Evolutionary conservation across 176 grass and related monocot species (phyloP).

Genomic region (Phoenix dactylifera): DNA sequence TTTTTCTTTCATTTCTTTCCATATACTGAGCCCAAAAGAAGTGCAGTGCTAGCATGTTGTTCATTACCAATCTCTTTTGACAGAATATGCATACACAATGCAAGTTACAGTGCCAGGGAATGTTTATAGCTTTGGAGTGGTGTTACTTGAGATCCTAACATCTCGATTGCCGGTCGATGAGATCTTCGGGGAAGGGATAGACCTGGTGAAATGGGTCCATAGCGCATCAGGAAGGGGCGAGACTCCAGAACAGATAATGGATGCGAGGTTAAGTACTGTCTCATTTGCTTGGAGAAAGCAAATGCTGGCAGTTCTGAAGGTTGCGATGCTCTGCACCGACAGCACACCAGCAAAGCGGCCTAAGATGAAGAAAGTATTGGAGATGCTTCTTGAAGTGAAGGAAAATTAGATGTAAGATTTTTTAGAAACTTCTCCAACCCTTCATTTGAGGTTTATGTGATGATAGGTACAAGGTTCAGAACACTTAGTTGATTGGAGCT

Average conservation of each 20-base stretch:
- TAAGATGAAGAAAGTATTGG: slow-evolving; percentile 82
- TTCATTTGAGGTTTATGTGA: too few species aligned
- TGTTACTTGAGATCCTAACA: slow-evolving; percentile 82
- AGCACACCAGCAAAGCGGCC: slow-evolving; percentile 55
- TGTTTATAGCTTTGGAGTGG: slow-evolving; percentile 87
- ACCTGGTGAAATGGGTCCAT: slow-evolving; percentile 94
- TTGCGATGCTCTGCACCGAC: slow-evolving; percentile 79
- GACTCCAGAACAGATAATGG: slow-evolving; percentile 96
- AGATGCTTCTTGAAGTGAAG: slow-evolving; percentile 84
- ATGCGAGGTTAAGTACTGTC: slow-evolving; percentile 66
- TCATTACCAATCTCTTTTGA: neutral
- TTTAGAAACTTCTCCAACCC: too few species aligned
- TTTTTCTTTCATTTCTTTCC: too few species aligned
- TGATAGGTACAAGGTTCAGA: too few species aligned
- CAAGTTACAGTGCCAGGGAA: slow-evolving; percentile 87
- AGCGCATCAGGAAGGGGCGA: slow-evolving; percentile 46
- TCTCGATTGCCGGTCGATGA: slow-evolving; percentile 73
- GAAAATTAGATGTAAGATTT: slow-evolving; percentile 14
- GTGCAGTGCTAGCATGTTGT: too few species aligned
- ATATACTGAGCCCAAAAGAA: too few species aligned
- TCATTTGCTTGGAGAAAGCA: slow-evolving; percentile 88
- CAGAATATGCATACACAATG: slow-evolving; percentile 99
- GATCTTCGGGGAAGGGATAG: slow-evolving; percentile 71
- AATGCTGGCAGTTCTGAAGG: slow-evolving; percentile 79
- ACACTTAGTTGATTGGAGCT: too few species aligned